Percentiles rank a stretch among this genome's conserved stretches.
These are phyloP conservation scores for Populus tomentosa DNA, from an alignment of 441 rosid genomes.

Conservation along the genomic window DNA sequence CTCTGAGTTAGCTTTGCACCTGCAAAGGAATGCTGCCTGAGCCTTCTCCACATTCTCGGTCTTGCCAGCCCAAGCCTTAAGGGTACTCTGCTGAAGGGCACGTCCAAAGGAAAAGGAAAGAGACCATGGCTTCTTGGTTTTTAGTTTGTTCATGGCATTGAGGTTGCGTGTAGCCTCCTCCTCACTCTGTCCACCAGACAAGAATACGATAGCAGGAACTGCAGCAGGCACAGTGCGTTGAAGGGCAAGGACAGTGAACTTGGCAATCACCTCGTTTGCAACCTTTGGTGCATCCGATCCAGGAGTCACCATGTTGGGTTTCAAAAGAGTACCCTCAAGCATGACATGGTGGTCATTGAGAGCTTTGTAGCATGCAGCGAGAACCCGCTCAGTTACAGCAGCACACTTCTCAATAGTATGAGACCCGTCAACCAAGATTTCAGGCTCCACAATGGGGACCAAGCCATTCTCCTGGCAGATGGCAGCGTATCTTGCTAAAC, in stretches of 20 bases:
- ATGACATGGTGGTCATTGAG: constrained; percentile 88
- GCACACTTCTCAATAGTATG: constrained; percentile 80
- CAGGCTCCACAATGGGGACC: constrained; percentile 95
- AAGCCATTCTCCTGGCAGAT: constrained; percentile 97
- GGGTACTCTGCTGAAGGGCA: constrained; percentile 92
- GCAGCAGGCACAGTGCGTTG: constrained; percentile 85
- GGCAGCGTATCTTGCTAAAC: constrained; percentile 82
- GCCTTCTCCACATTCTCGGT: constrained; percentile 67
- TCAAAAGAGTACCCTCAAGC: constrained; percentile 92
- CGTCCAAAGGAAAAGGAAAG: constrained; percentile 95
- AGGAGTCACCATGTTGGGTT: constrained; percentile 99
- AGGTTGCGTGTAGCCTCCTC: constrained; percentile 88
- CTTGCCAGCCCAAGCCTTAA: constrained; percentile 92
- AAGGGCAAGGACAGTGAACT: constrained; percentile 76
- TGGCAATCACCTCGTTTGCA: constrained; percentile 68
- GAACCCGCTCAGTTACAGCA: constrained; percentile 81
- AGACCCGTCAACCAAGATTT: constrained; percentile 89
- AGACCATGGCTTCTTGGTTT: constrained; percentile 88
- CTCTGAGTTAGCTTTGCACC: constrained; percentile 95
- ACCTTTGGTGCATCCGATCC: constrained; percentile 88
- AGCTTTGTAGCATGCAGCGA: constrained; percentile 98
- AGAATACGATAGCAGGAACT: constrained; percentile 87
- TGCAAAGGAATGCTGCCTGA: constrained; percentile 48
- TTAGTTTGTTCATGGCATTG: constrained; percentile 90
- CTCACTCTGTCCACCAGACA: constrained; percentile 95